Conservation (phyloP, 139 green algal genomes). For the Chlorella sp. region DNA sequence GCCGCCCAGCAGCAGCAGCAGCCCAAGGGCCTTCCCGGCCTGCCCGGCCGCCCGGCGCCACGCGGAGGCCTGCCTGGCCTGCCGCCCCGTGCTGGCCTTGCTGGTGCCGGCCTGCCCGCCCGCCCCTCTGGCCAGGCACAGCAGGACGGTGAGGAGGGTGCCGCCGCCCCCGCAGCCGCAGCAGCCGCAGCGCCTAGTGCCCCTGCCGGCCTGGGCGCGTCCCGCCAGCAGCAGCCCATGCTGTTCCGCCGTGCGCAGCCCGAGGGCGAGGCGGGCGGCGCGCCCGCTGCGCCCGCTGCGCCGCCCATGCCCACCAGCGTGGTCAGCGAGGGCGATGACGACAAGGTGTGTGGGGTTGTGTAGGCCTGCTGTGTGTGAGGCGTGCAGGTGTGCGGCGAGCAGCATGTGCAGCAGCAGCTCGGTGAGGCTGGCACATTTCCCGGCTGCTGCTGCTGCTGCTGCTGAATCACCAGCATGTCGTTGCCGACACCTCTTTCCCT, state of each 20-base stretch:
- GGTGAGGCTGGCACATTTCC: neutral
- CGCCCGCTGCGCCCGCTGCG: constrained; percentile 3
- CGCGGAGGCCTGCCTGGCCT: constrained; percentile 24
- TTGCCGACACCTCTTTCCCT: too few relatives aligned
- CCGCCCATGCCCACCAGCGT: neutral
- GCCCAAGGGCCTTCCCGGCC: constrained; percentile 28
- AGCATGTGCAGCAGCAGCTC: too few relatives aligned
- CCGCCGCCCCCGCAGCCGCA: neutral
- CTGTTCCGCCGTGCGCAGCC: constrained; percentile 20
- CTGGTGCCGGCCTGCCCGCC: neutral
- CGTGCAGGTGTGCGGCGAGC: too few relatives aligned
- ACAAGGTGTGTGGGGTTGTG: neutral
- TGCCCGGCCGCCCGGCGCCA: constrained; percentile 13
- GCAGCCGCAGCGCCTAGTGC: neutral
- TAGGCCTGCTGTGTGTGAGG: too few relatives aligned
- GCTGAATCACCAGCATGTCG: neutral
- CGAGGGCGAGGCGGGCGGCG: neutral
- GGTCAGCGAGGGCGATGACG: neutral
- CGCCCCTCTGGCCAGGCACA: neutral
- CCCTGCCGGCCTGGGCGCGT: constrained; percentile 8
- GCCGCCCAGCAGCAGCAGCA: neutral
- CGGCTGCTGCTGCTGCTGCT: neutral
- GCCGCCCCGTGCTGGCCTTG: constrained; percentile 17
- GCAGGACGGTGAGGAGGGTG: neutral
- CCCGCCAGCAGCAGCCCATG: constrained; percentile 10